These are phyloP conservation scores for Gnomoniopsis sp. DNA, from an alignment of 2,329 filamentous ascomycete genomes.

Conservation along the genomic window DNA sequence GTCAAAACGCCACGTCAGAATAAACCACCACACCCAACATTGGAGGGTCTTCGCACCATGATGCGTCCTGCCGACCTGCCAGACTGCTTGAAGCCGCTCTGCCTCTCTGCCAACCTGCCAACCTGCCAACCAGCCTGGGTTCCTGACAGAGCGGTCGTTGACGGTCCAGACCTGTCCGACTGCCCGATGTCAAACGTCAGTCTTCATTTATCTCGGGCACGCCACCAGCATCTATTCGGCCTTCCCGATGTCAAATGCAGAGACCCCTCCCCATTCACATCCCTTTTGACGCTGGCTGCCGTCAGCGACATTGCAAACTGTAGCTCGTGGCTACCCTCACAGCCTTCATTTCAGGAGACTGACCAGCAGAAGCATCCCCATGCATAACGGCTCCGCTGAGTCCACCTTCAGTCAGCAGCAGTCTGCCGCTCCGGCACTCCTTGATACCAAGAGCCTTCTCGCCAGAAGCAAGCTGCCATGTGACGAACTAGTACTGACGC, in stretches of 20 bases:
- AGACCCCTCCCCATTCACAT: background rate
- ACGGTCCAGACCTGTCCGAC: background rate
- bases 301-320: background rate
- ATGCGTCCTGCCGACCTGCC: background rate
- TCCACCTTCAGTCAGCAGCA: constrained; percentile 3
- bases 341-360: background rate
- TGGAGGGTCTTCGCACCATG: background rate
- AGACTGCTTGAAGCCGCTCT: background rate
- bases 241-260: constrained; percentile 3
- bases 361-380: background rate
- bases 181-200: constrained; percentile 1
- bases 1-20: background rate
- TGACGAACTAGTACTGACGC: background rate
- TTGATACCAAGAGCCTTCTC: background rate
- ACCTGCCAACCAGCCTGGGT: background rate
- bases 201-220: constrained; percentile 18
- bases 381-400: background rate
- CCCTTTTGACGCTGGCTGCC: background rate
- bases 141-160: background rate
- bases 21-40: background rate
- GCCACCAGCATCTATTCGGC: constrained; percentile 9
- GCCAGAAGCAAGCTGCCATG: background rate
- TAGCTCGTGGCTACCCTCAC: background rate
- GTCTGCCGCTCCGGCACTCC: background rate
- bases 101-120: too few relatives aligned